Conservation (phyloP, 176 grass and related monocot genomes). For the Hyparrhenia diplandra region DNA sequence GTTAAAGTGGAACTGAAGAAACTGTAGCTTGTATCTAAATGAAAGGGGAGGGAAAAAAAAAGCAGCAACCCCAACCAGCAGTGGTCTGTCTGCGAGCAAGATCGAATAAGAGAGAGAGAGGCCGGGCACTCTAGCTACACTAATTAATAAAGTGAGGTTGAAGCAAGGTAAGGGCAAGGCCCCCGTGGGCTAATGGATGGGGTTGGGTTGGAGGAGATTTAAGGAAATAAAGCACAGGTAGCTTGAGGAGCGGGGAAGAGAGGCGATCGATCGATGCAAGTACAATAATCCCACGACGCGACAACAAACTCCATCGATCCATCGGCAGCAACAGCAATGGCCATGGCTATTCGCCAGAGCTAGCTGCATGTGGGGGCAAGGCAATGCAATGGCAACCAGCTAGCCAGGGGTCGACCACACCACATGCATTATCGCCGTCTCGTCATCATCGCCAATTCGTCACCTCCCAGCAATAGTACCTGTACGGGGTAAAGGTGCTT, state of each 20-base stretch:
- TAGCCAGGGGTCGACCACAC: background rate
- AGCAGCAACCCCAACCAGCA: background rate
- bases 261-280: constrained; percentile 38
- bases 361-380: constrained; percentile 12
- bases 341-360: background rate
- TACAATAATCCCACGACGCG: constrained; percentile 49
- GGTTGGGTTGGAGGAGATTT: constrained; percentile 11
- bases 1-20: constrained; percentile 39
- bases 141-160: constrained; percentile 67
- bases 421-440: constrained; percentile 24
- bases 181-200: constrained; percentile 35
- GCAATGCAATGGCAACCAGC: background rate
- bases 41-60: background rate
- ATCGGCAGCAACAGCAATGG: background rate
- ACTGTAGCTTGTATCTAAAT: background rate
- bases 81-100: background rate
- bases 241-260: constrained; percentile 52
- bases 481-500: constrained; percentile 36
- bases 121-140: background rate
- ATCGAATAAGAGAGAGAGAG: constrained; percentile 1
- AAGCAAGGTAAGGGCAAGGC: constrained; percentile 56
- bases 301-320: constrained; percentile 24
- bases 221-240: constrained; percentile 44
- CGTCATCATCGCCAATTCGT: background rate
- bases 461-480: background rate